phyloP scores from a whole-genome alignment of 148 eudicot species.

The Mesembryanthemum crystallinum region DNA sequence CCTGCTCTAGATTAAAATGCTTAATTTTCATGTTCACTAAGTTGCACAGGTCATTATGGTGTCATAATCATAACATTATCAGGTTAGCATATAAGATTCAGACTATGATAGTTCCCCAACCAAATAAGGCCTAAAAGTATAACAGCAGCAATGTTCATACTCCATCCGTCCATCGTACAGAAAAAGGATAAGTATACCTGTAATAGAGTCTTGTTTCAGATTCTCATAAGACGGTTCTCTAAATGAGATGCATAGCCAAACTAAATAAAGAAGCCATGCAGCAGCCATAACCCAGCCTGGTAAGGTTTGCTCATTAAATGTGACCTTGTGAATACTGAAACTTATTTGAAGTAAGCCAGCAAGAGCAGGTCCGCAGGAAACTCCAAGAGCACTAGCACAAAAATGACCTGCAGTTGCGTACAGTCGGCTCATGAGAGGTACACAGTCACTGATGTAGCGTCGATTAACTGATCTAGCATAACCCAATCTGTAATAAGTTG shows the following conservation, averaged over 20 bases:
- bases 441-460: constrained; percentile 53
- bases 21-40: neutral
- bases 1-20: neutral
- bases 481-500: constrained; percentile 43
- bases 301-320: constrained; percentile 39
- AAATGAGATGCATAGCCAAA: constrained; percentile 36
- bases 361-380: constrained; percentile 49
- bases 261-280: constrained; percentile 37
- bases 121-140: neutral
- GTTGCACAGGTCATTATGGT: neutral
- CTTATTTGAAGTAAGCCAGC: constrained; percentile 39
- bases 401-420: constrained; percentile 49
- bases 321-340: constrained; percentile 33
- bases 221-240: constrained; percentile 36
- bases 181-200: constrained; percentile 2
- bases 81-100: neutral
- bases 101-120: neutral
- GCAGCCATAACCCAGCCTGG: constrained; percentile 50
- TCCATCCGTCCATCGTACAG: neutral
- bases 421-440: constrained; percentile 43
- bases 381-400: constrained; percentile 46
- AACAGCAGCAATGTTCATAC: too few relatives aligned
- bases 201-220: constrained; percentile 4
- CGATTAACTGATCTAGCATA: constrained; percentile 50
- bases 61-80: neutral